phyloP scores from a whole-genome alignment of 306 rosid genomes.

The Vachellia pachyceras region DNA sequence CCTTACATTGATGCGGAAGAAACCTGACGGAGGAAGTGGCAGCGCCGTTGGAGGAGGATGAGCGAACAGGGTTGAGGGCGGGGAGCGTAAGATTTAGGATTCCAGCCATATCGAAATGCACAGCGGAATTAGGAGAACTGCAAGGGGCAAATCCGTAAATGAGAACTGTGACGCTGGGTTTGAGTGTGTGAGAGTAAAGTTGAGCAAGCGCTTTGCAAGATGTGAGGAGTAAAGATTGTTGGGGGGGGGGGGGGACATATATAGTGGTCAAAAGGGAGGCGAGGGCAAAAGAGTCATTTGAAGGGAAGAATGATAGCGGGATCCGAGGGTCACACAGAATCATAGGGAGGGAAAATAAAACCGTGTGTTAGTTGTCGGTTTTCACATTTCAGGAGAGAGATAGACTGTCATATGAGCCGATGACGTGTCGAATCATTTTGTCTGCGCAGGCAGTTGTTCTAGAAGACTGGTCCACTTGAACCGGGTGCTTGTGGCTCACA shows the following conservation, averaged over 20 bases:
- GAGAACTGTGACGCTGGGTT: not conserved
- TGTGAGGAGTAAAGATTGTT: not conserved
- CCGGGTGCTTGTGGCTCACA: not conserved
- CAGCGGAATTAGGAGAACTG: not conserved
- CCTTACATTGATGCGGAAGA: not conserved
- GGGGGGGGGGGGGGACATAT: slow-evolving; percentile 27
- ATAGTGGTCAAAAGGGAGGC: slow-evolving; percentile 28
- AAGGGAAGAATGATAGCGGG: not conserved
- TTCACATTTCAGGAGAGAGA: not conserved
- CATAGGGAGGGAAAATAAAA: not conserved
- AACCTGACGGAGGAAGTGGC: slow-evolving; percentile 1
- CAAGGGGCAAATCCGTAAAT: slow-evolving; percentile 20
- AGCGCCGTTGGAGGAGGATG: not conserved
- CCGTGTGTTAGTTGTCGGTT: slow-evolving; percentile 20
- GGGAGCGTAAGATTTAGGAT: slow-evolving; percentile 12
- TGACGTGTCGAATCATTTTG: not conserved
- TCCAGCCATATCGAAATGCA: slow-evolving; percentile 27
- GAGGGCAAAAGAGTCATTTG: slow-evolving; percentile 36
- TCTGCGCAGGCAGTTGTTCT: not conserved
- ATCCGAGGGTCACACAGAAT: not conserved
- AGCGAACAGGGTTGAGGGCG: not conserved
- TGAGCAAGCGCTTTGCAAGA: not conserved
- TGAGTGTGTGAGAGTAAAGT: not conserved
- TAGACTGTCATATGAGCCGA: not conserved
- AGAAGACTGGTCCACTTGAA: not conserved